Evolutionary conservation across 169 alveolate species (phyloP).

Genomic region (Cryptosporidium ryanae): DNA sequence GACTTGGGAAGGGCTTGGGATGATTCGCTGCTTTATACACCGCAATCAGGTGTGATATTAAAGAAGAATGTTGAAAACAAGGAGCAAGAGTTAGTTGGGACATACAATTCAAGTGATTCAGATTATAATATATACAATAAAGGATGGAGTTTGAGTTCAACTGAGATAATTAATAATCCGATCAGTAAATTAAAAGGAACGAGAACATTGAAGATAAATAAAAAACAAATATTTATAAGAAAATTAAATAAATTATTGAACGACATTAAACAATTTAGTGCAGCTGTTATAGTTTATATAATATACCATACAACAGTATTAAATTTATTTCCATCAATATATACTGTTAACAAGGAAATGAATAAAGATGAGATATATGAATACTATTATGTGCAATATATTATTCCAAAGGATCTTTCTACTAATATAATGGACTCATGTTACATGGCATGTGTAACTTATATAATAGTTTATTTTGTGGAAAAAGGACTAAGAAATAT

Average conservation of each 20-base stretch:
- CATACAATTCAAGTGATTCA: constrained; percentile 51
- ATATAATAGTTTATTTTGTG: constrained; percentile 13
- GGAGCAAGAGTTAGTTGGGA: constrained; percentile 55
- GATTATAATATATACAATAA: neutral
- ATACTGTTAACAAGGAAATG: constrained; percentile 65
- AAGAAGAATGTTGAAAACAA: constrained; percentile 9
- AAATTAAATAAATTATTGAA: constrained; percentile 29
- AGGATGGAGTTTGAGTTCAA: neutral
- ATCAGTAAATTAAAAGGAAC: neutral
- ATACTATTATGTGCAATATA: constrained; percentile 53
- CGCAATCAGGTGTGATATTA: constrained; percentile 32
- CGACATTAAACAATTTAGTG: constrained; percentile 34
- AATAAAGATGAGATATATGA: constrained; percentile 44
- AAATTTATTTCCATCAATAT: constrained; percentile 65
- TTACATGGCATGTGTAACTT: constrained; percentile 47
- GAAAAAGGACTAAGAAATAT: constrained; percentile 16
- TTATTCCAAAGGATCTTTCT: constrained; percentile 58
- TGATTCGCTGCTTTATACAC: constrained; percentile 34
- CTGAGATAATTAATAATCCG: neutral
- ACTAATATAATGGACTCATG: constrained; percentile 71
- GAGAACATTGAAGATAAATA: no score
- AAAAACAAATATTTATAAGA: no score
- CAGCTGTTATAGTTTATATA: constrained; percentile 59
- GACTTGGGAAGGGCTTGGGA: constrained; percentile 45
- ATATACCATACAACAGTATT: constrained; percentile 60